Evolutionary conservation across 2,329 filamentous ascomycete species (phyloP), one percentile per base, ranked within the genome.

Genomic region (Claviceps africana): DNA sequence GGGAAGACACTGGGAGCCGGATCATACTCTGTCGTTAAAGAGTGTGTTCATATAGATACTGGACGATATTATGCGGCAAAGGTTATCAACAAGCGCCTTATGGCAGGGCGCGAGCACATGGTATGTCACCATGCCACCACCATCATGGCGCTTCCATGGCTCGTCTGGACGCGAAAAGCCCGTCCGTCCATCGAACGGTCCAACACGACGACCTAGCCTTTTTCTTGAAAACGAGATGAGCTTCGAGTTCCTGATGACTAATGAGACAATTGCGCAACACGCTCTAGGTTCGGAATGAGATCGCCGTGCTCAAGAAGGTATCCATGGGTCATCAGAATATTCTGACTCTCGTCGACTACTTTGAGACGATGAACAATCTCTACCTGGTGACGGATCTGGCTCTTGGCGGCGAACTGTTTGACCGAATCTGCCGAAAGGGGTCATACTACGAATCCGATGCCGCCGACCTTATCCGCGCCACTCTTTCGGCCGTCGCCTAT

Each of bases 251-350:
- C n/a, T n/a, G n/a, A n/a, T n/a, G 2, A 44, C 49, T 46, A 45
- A 51, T 7, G 1, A 17, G 22, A 25, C 31, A 7, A 7, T 17
- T 30, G 22, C 42, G 25, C 11, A 40, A 6, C 48, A 44, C 44
- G 10, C 11, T 28, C 1, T 45, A 95, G 88, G 88, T 95, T 54
- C 86, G 93, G 56, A 98, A 98, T 67, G 93, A 98, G 72, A 98
- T 98, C 62, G 91, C 93, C 7, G 89, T 98, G 28, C 77, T 98
- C 59, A 97, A 97, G 70, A 85, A 85, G 64, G 91, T 98, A n/a
- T 97, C 91, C 1, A 95, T 98, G 87, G 93, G 93, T 52, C 91
- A 98, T 71, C 88, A 93, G 68, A 98, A 98, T 66, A 97, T 98
- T 66, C 74, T 98, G 56, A 98, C 93, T 1, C 78, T 98, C 54